Evolutionary conservation across 345 rosid genomes (phyloP), one percentile per base, ranked within the genome.

Genomic region (Linum usitatissimum): DNA sequence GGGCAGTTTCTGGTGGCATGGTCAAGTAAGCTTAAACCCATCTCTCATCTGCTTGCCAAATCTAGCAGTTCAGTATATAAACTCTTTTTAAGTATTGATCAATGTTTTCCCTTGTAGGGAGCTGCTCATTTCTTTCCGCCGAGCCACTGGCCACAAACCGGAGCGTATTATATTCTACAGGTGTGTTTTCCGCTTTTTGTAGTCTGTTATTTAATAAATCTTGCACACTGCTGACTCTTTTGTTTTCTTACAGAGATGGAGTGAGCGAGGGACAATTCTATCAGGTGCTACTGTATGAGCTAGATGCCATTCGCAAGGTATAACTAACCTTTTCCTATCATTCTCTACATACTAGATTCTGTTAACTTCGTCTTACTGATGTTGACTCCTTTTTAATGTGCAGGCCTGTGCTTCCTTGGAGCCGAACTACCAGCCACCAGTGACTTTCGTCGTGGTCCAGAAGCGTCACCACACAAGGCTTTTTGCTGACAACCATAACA

Each of bases 261-360:
- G 83, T 79, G 6, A 79, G 80, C 17, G 83, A 79, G 53, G 80
- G 83, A 7, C 80, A 76, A 45, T 79, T 79, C 77, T 75, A 76
- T 40, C 80, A 79, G 65, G 70, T 79, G 60, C 66, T 76, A 13
- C 64, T 79, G 23, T 73, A 68, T 23, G 83, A 76, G 70, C 74
- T 79, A 1, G 78, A 79, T 49, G 83, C 83, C 14, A 76, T 79
- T 38, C 76, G 83, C n/a, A 79, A 76, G 80, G 81, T 78, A 62
- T 0, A 28, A 8, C 28, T 19, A 28, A 19, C 13, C 4, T 4
- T 12, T 9, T 7, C 18, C 30, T 57, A 51, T 15, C 15, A 59
- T 6, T 42, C 34, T 8, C 9, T 15, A 14, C 12, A 7, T 55
- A 30, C 14, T 60, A 9, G 30, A 15, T 53, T 3, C 18, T 8